Base-by-base conservation (phyloP, 805 yeast species). In the Middelhovenomyces tepae region DNA sequence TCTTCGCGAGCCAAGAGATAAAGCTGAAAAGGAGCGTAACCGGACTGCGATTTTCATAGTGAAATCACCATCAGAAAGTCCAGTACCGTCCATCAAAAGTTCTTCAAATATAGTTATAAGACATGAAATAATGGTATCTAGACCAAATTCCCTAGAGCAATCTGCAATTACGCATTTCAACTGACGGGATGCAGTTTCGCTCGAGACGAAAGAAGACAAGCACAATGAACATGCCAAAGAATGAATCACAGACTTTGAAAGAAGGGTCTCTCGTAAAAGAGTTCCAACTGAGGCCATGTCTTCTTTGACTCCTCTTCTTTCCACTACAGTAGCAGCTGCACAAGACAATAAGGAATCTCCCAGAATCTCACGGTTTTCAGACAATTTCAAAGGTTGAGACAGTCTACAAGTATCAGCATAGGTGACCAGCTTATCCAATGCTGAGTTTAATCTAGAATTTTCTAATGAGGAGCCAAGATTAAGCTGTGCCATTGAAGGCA, bases 71-170 rank as follows among this genome's bases (percentile, higher is more conserved):
- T n/a, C n/a, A n/a, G n/a, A n/a, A n/a, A n/a, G n/a, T n/a, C n/a
- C n/a, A n/a, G n/a, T n/a, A n/a, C n/a, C n/a, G n/a, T n/a, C n/a
- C n/a, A n/a, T 50, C 4, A 81, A 63, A 18, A 71, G 57, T 34
- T 69, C 75, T 49, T 76, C 78, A 45, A 79, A 71, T 2, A 81
- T 65, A 43, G 80, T 89, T 40, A 82, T 70, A 17, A 84, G 53
- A 2, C 81, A 77, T 38, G 66, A 66, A 37, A 80, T 57, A n/a
- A 77, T 65, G 2, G 67, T 51, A 47, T 84, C 86, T 51, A 83
- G 83, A 1, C 94, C 93, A 59, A 77, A 83, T 54, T 83, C 94
- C 40, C 74, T 77, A 22, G 79, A 26, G 31, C 43, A 34, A 13
- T 16, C 10, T 6, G 44, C 46, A 25, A 45, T 31, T 4, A 33